phyloP scores from a whole-genome alignment of 2,329 filamentous ascomycete genomes.

The Pestalotiopsis fici region DNA sequence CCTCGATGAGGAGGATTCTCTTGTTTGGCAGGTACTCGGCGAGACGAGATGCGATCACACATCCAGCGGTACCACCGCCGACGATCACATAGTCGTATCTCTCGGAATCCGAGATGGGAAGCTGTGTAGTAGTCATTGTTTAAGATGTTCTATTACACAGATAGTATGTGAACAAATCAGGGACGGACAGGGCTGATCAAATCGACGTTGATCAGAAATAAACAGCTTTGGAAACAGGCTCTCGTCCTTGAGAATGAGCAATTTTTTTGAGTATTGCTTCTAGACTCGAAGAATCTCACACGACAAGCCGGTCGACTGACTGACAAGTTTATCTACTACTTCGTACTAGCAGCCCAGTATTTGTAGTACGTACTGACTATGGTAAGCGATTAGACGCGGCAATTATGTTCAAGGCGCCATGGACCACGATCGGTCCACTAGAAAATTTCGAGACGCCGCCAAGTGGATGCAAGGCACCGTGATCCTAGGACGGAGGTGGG shows the following conservation, averaged over 20 bases:
- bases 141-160: slow-evolving; percentile 3
- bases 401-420: background rate
- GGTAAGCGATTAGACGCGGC: background rate
- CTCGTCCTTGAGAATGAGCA: background rate
- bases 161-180: background rate
- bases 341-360: background rate
- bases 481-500: background rate
- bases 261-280: background rate
- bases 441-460: slow-evolving; percentile 9
- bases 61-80: slow-evolving; percentile 83
- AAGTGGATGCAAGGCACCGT: slow-evolving; percentile 8
- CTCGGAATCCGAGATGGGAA: slow-evolving; percentile 64
- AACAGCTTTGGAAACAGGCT: background rate
- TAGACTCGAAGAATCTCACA: background rate
- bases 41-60: slow-evolving; percentile 78
- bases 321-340: background rate
- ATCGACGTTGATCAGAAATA: background rate
- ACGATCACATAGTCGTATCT: slow-evolving; percentile 84
- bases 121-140: slow-evolving; percentile 61
- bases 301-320: background rate
- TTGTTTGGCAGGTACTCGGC: slow-evolving; percentile 83
- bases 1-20: slow-evolving; percentile 82
- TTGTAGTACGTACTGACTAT: background rate
- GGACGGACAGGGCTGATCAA: background rate
- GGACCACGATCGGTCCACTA: slow-evolving; percentile 6